A percentile compares a stretch with the other conserved stretches of the same genome.
phyloP scores from a whole-genome alignment of 1,284 basidiomycete species.

The Apiotrichum porosum region DNA sequence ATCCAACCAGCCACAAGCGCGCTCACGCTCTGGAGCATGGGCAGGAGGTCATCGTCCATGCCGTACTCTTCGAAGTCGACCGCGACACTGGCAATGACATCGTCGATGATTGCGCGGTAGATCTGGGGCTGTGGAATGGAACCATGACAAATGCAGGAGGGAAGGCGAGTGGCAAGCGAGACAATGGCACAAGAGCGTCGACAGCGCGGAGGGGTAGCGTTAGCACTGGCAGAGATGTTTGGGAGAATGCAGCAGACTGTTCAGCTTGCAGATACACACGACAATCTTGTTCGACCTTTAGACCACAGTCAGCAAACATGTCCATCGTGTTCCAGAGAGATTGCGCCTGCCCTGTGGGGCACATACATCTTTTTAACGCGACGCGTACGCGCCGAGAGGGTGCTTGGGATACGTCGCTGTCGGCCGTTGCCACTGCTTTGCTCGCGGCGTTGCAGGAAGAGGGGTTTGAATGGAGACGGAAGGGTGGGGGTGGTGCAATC shows the following conservation, averaged over 20 bases:
- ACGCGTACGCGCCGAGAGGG: no score
- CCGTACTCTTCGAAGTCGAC: constrained; percentile 97
- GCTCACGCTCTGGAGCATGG: constrained; percentile 78
- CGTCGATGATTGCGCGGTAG: constrained; percentile 93
- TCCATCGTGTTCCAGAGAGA: neutral
- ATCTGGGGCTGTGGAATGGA: constrained; percentile 62
- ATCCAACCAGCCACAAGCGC: neutral
- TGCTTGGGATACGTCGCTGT: constrained; percentile 1
- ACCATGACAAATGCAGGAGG: neutral
- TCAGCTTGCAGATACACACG: constrained; percentile 38
- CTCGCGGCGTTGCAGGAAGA: no score
- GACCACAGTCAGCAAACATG: constrained; percentile 20
- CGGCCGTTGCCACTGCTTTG: no score
- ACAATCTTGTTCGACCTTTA: constrained; percentile 51
- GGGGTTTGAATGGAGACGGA: no score
- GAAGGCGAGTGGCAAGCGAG: neutral
- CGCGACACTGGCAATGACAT: constrained; percentile 83
- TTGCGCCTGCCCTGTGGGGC: neutral
- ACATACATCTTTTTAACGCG: constrained; percentile 21
- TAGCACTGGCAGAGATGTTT: no score
- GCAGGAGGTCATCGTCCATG: constrained; percentile 83
- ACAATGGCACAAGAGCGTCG: neutral
- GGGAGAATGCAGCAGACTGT: no score
- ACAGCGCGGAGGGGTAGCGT: no score
- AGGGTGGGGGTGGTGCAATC: neutral